Evolutionary conservation across 352 stramenopile genomes (phyloP).

Genomic region (Phytophthora citrophthora): DNA sequence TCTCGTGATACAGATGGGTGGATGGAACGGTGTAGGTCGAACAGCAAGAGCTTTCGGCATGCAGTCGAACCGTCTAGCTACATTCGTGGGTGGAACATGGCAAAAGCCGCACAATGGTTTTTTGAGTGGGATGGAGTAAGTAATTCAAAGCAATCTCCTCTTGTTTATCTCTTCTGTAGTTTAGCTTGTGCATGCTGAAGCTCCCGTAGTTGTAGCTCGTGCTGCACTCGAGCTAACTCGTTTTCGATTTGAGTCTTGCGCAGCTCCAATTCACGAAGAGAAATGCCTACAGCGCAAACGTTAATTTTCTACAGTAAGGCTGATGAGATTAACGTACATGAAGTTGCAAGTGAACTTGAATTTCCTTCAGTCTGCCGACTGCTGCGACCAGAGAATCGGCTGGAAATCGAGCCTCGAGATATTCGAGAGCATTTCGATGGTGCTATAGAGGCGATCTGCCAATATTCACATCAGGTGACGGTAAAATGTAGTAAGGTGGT

Average conservation of each 20-base stretch:
- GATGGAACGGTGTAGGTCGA: no score
- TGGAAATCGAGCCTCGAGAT: conserved; percentile 12
- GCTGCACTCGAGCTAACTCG: conserved; percentile 54
- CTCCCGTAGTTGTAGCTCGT: conserved; percentile 45
- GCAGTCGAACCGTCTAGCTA: no score
- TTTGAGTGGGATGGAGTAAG: no score
- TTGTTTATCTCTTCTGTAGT: neutral
- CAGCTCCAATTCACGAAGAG: conserved; percentile 57
- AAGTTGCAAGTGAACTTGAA: conserved; percentile 42
- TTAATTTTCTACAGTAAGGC: neutral
- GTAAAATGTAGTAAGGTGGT: neutral
- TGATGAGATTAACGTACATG: conserved; percentile 26
- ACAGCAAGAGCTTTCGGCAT: no score
- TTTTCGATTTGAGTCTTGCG: conserved; percentile 67
- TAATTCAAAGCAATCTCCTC: neutral
- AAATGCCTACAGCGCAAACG: conserved; percentile 33
- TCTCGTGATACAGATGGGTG: no score
- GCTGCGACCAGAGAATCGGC: conserved; percentile 9
- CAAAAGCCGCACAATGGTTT: no score
- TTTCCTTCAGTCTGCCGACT: neutral
- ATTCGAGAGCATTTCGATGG: conserved; percentile 13
- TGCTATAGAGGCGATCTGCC: conserved; percentile 30
- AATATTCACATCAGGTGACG: neutral
- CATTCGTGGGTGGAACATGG: no score
- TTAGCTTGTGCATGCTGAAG: conserved; percentile 8